Conservation (phyloP, 1,284 basidiomycete genomes). For the Austropuccinia psidii region DNA sequence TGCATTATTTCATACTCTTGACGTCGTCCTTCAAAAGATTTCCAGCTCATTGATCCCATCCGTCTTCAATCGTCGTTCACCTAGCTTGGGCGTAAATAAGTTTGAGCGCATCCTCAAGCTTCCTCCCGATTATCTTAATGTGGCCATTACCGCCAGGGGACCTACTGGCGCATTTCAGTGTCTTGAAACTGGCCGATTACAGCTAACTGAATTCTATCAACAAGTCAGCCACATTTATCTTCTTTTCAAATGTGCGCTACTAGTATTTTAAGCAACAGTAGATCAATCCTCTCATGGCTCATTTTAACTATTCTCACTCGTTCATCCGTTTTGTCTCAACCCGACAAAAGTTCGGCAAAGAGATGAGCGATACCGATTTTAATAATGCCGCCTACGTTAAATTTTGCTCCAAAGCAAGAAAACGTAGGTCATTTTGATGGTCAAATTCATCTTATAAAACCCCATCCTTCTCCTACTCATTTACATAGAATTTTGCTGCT, state of each 20-base stretch:
- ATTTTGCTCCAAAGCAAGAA: constrained; percentile 42
- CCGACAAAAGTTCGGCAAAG: constrained; percentile 40
- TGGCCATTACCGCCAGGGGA: constrained; percentile 46
- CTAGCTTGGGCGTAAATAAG: constrained; percentile 16
- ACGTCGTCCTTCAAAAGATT: background rate
- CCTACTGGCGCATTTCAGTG: constrained; percentile 46
- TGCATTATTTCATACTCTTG: background rate
- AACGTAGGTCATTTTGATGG: constrained; percentile 28
- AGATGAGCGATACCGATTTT: constrained; percentile 42
- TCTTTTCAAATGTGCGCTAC: background rate
- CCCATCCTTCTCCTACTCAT: background rate
- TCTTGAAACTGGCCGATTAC: constrained; percentile 46
- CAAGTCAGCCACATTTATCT: constrained; percentile 39
- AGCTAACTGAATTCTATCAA: constrained; percentile 45
- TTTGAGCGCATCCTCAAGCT: constrained; percentile 40
- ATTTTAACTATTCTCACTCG: background rate
- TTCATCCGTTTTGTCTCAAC: background rate
- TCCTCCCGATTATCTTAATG: constrained; percentile 47
- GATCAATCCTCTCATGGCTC: background rate
- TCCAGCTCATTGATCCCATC: background rate
- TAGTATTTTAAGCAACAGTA: background rate
- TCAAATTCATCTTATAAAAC: background rate
- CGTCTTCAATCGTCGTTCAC: background rate
- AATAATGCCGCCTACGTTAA: constrained; percentile 41
- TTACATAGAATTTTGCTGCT: background rate